phyloP scores from a whole-genome alignment of 768 basidiomycete genomes.

The Trametes coccinea region DNA sequence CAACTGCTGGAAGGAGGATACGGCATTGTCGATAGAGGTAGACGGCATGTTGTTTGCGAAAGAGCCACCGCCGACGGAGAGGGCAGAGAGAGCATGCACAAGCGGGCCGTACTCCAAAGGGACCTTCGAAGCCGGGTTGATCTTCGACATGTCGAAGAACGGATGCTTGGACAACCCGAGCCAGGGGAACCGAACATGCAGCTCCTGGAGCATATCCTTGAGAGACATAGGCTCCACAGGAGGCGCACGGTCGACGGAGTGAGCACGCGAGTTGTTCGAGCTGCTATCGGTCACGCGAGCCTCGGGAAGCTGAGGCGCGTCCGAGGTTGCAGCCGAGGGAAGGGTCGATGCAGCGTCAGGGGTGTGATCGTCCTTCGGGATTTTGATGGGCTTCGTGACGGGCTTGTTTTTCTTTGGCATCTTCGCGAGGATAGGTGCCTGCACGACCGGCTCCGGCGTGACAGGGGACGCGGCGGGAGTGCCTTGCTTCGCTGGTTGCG shows the following conservation, averaged over 20 bases:
- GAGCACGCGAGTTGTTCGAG: slow-evolving; percentile 58
- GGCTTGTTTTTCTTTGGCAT: slow-evolving; percentile 85
- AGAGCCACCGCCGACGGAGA: slow-evolving; percentile 83
- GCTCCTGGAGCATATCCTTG: slow-evolving; percentile 66
- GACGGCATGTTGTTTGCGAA: slow-evolving; percentile 83
- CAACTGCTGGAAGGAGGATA: slow-evolving; percentile 86
- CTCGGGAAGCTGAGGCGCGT: slow-evolving; percentile 43
- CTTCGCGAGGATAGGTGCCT: slow-evolving; percentile 77
- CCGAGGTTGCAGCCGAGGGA: slow-evolving; percentile 49
- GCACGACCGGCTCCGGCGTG: slow-evolving; percentile 39
- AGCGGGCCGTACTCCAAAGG: slow-evolving; percentile 83
- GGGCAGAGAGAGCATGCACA: slow-evolving; percentile 81
- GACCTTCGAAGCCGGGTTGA: slow-evolving; percentile 77
- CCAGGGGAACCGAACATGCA: slow-evolving; percentile 57
- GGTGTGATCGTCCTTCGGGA: slow-evolving; percentile 59
- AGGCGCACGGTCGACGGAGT: slow-evolving; percentile 54
- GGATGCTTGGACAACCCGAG: slow-evolving; percentile 71
- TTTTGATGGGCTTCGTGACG: slow-evolving; percentile 53
- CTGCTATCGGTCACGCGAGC: slow-evolving; percentile 44
- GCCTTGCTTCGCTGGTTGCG: slow-evolving; percentile 30
- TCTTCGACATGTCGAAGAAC: slow-evolving; percentile 71
- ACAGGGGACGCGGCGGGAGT: slow-evolving; percentile 18
- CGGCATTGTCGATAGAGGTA: slow-evolving; percentile 87
- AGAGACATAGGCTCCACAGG: slow-evolving; percentile 52
- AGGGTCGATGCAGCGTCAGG: slow-evolving; percentile 44